These are phyloP conservation scores for Penicillium capsulatum DNA, from an alignment of 2,329 filamentous ascomycete genomes.

Conservation along the genomic window DNA sequence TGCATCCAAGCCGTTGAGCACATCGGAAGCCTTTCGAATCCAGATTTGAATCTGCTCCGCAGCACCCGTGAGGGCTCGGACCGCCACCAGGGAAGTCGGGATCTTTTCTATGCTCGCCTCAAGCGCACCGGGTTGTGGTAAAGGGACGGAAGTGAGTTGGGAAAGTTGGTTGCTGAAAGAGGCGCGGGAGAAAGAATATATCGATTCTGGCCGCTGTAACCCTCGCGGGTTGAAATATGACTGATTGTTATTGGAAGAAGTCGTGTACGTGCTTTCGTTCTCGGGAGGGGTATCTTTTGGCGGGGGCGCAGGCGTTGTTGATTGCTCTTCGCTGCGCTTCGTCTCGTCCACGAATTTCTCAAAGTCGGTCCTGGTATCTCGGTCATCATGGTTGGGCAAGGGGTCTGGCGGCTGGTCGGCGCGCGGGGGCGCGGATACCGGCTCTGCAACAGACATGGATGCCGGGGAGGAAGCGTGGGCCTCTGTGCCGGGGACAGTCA, in stretches of 20 bases:
- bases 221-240: constrained; percentile 45
- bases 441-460: constrained; percentile 31
- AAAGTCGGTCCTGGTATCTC: constrained; percentile 36
- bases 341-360: constrained; percentile 42
- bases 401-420: constrained; percentile 9
- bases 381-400: constrained; percentile 11
- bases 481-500: constrained; percentile 11
- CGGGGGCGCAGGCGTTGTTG: constrained; percentile 29
- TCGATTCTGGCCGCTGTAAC: constrained; percentile 68
- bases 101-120: constrained; percentile 81
- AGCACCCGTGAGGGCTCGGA: constrained; percentile 76
- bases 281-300: constrained; percentile 33
- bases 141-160: constrained; percentile 81
- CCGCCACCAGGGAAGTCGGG: constrained; percentile 76
- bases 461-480: constrained; percentile 7
- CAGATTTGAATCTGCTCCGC: constrained; percentile 90
- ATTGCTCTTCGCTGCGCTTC: constrained; percentile 29
- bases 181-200: constrained; percentile 86
- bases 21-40: constrained; percentile 88
- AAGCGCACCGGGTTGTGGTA: constrained; percentile 79
- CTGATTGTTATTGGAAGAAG: constrained; percentile 34
- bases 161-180: constrained; percentile 92
- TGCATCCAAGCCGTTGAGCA: constrained; percentile 81
- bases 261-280: constrained; percentile 21
- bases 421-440: constrained; percentile 21